Percentiles rank a stretch among this genome's conserved stretches.
phyloP scores from a whole-genome alignment of 176 grass and related monocot genomes.

The Rhipidocladum racemiflorum region DNA sequence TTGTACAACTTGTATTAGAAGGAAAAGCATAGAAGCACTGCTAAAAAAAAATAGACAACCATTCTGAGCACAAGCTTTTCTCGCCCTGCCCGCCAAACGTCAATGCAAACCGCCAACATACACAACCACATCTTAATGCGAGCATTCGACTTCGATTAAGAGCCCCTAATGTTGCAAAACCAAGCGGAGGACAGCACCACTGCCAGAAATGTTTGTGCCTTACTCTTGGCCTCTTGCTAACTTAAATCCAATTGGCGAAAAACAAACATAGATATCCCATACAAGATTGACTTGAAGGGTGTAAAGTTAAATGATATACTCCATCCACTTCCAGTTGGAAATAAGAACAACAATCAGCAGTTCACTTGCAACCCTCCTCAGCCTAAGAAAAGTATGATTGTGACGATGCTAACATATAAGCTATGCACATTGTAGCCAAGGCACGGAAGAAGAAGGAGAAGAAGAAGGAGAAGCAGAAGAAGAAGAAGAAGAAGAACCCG shows the following conservation, averaged over 20 bases:
- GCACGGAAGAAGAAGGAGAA: not conserved
- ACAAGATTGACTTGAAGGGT: conserved; percentile 10
- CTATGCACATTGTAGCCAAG: conserved; percentile 32
- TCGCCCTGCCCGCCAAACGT: not conserved
- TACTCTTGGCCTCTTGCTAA: not conserved
- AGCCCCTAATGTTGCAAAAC: not conserved
- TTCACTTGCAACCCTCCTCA: not conserved
- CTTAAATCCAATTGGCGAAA: not conserved
- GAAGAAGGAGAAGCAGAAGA: too few relatives aligned
- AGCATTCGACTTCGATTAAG: not conserved
- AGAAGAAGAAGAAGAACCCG: too few relatives aligned
- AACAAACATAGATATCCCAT: conserved; percentile 7
- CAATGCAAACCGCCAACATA: not conserved
- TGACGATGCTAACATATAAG: not conserved
- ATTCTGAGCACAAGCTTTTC: not conserved
- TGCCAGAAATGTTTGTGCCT: not conserved
- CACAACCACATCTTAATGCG: not conserved
- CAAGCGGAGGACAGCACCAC: not conserved
- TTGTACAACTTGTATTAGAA: too few relatives aligned
- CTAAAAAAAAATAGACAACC: not conserved
- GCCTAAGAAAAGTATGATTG: conserved; percentile 21
- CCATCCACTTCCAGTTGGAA: conserved; percentile 17
- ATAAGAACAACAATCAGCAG: conserved; percentile 17
- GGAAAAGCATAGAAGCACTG: too few relatives aligned
- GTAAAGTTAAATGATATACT: conserved; percentile 27